Evolutionary conservation across 2,329 filamentous ascomycete species (phyloP), one percentile per base, ranked within the genome.

Genomic region (Curvularia eragrostidis): DNA sequence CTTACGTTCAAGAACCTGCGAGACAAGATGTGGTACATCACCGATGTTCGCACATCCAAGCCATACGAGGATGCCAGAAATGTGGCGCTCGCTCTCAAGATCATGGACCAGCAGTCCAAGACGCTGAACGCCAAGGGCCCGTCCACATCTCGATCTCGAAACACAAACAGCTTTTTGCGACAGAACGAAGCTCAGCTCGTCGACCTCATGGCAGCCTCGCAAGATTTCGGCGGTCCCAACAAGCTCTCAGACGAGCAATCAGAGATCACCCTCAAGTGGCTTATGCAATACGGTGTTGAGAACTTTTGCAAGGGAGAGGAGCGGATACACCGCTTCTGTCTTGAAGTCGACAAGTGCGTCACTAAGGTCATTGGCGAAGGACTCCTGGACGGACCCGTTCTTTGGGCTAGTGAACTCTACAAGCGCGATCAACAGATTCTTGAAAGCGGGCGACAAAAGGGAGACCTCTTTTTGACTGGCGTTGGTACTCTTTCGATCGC

Each of bases 21-120:
- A 41, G 91, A 97, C 75, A 98, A 98, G 82, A 97, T 98, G 91
- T 99, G 95, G 95, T 99, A 96, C 74, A 91, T 95, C 59, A 94
- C 91, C 1, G 93, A 97, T 75, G 93, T 98, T 26, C 89, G 91
- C 61, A 93, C 94, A 68, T 97, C 95, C 3, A 90, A 88, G 48
- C 87, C 88, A 9, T 98, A 97, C 69, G 91, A 95, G 59, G 90
- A 96, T 66, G 92, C 91, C 38, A 89, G 89, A 57, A 91, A 94
- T 63, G 89, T 98, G 46, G 91, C 93, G 5, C 85, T 91, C 58
- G 95, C 94, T 4, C 81, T 99, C 48, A 96, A 95, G 76, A 92
- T 90, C 7, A 98, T 99, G 95, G 90, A 89, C 61, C 83, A 87
- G 58, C 73, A 80, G 5, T 76, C 75, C 50, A 80, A 79, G 63